These are phyloP conservation scores for Trametes cubensis DNA, from an alignment of 768 basidiomycete species.

Conservation along the genomic window DNA sequence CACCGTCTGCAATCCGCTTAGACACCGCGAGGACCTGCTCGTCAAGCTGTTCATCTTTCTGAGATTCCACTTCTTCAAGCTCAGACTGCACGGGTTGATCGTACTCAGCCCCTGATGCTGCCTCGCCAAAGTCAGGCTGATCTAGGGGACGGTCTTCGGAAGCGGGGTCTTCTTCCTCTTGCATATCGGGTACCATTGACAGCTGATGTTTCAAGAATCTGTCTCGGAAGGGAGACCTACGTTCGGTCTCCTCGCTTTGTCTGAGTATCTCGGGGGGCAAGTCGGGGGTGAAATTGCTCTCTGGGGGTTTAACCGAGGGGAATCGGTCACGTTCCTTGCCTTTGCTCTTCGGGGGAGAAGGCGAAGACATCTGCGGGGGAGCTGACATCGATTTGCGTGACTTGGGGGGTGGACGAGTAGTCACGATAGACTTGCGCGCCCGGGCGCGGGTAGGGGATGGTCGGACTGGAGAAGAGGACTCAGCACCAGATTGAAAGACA, in stretches of 20 bases:
- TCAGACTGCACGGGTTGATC: slow-evolving; percentile 9
- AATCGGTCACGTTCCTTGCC: slow-evolving; percentile 18
- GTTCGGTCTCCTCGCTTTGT: slow-evolving; percentile 28
- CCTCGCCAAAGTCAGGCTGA: background rate
- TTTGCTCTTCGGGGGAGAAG: slow-evolving; percentile 26
- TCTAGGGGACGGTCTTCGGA: slow-evolving; percentile 7
- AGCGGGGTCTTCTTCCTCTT: slow-evolving; percentile 17
- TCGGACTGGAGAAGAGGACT: slow-evolving; percentile 78
- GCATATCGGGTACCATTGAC: slow-evolving; percentile 17
- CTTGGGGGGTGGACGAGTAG: slow-evolving; percentile 44
- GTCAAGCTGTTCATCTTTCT: slow-evolving; percentile 21
- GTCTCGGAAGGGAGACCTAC: slow-evolving; percentile 13
- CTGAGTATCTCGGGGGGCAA: slow-evolving; percentile 42
- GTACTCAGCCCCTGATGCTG: background rate
- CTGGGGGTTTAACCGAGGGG: slow-evolving; percentile 44
- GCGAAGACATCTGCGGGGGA: slow-evolving; percentile 32
- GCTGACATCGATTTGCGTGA: slow-evolving; percentile 72
- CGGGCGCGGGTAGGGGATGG: slow-evolving; percentile 52
- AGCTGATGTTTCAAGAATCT: slow-evolving; percentile 11
- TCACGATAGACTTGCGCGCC: slow-evolving; percentile 48
- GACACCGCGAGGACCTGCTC: slow-evolving; percentile 41
- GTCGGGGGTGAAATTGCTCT: slow-evolving; percentile 59
- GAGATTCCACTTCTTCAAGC: slow-evolving; percentile 24
- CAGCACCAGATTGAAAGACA: slow-evolving; percentile 87
- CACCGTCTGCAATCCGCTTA: slow-evolving; percentile 42